Percentiles rank a stretch among this genome's conserved stretches.
These are phyloP conservation scores for Coemansia sp. DNA, from an alignment of 192 early-diverging fungal genomes.

Conservation along the genomic window DNA sequence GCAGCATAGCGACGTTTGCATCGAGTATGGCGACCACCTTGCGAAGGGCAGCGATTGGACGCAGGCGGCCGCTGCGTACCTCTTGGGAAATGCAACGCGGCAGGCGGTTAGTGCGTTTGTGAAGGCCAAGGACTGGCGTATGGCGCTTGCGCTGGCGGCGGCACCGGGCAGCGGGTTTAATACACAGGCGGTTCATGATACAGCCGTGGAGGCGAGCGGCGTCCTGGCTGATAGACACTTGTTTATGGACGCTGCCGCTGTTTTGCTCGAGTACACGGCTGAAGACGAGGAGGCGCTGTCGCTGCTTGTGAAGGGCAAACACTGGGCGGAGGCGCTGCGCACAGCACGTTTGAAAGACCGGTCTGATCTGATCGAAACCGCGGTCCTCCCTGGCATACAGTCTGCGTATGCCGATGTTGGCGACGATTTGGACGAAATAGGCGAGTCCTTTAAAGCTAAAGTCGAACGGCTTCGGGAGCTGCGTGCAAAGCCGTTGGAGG, in stretches of 20 bases:
- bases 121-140: conserved; percentile 34
- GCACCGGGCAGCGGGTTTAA: neutral
- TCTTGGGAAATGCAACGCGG: conserved; percentile 20
- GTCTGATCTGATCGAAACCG: conserved; percentile 73
- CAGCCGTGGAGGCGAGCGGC: conserved; percentile 30
- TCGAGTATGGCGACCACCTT: conserved; percentile 66
- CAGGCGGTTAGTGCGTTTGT: conserved; percentile 39
- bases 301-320: conserved; percentile 64
- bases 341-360: conserved; percentile 60
- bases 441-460: conserved; percentile 23
- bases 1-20: conserved; percentile 52
- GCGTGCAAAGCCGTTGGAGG: conserved; percentile 26
- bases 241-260: conserved; percentile 66
- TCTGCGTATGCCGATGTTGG: conserved; percentile 37
- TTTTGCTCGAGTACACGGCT: conserved; percentile 71
- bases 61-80: conserved; percentile 33
- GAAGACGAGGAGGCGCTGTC: conserved; percentile 70
- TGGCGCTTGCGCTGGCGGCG: conserved; percentile 37
- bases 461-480: conserved; percentile 35
- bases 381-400: conserved; percentile 65
- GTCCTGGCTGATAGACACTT: conserved; percentile 59
- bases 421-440: conserved; percentile 47
- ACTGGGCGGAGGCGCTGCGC: conserved; percentile 79
- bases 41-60: conserved; percentile 56
- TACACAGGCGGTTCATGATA: conserved; percentile 25